phyloP scores from a whole-genome alignment of 352 stramenopile genomes.

The Phytophthora multivora region DNA sequence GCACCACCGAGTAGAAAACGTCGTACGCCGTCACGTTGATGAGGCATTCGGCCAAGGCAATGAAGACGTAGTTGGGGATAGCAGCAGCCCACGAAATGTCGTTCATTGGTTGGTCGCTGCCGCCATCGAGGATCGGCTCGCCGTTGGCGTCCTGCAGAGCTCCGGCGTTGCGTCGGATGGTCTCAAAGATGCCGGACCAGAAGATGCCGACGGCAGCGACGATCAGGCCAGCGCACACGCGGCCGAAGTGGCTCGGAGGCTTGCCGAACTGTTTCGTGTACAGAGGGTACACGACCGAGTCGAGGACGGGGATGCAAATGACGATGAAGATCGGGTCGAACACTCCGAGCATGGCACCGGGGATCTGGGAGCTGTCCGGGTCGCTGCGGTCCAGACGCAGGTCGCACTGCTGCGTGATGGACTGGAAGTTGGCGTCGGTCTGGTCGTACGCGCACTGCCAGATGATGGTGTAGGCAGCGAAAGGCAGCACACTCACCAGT shows the following conservation, averaged over 20 bases:
- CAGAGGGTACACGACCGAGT: conserved; percentile 41
- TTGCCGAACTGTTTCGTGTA: conserved; percentile 37
- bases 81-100: conserved; percentile 52
- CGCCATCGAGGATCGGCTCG: conserved; percentile 38
- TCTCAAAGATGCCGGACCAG: conserved; percentile 49
- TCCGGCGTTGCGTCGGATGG: conserved; percentile 50
- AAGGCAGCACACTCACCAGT: conserved; percentile 57
- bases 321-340: conserved; percentile 51
- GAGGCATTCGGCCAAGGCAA: conserved; percentile 57
- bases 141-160: conserved; percentile 37
- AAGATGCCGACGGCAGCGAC: conserved; percentile 35
- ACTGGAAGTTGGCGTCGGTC: conserved; percentile 69
- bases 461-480: conserved; percentile 66
- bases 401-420: conserved; percentile 70
- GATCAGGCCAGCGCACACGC: conserved; percentile 28
- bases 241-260: conserved; percentile 35
- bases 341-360: conserved; percentile 52
- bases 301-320: conserved; percentile 41
- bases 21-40: conserved; percentile 72
- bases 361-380: conserved; percentile 47
- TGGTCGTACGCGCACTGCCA: conserved; percentile 69
- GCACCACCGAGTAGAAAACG: conserved; percentile 63
- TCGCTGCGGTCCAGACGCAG: conserved; percentile 42
- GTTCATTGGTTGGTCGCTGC: conserved; percentile 59
- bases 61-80: conserved; percentile 62